Evolutionary conservation across 768 basidiomycete species (phyloP).

Genomic region (Auricularia sp.): DNA sequence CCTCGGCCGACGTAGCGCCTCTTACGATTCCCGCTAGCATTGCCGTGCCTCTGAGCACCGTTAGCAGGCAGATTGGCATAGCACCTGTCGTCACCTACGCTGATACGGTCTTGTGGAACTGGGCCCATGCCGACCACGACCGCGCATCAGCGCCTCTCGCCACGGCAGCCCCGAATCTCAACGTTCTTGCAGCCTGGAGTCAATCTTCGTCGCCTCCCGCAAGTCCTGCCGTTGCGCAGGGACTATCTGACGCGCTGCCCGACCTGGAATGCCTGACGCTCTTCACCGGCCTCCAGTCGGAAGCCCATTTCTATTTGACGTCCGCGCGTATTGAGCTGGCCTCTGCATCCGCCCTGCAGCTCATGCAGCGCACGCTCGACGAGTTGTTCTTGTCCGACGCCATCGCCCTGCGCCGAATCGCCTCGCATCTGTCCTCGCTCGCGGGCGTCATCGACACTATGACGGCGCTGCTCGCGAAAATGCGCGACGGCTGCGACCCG

Average conservation of each 20-base stretch:
- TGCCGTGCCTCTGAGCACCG: conserved; percentile 63
- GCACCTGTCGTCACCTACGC: conserved; percentile 88
- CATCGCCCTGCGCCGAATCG: conserved; percentile 54
- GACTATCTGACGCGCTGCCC: conserved; percentile 21
- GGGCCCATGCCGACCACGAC: conserved; percentile 55
- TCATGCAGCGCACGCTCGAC: conserved; percentile 81
- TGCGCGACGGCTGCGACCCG: conserved; percentile 66
- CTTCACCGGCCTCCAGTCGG: conserved; percentile 74
- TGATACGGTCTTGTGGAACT: conserved; percentile 88
- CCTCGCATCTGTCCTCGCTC: conserved; percentile 55
- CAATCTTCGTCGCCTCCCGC: neutral
- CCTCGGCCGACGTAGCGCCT: conserved; percentile 26
- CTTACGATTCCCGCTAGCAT: conserved; percentile 61
- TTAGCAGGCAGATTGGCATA: conserved; percentile 60
- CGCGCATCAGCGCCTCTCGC: conserved; percentile 29
- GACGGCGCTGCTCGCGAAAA: conserved; percentile 44
- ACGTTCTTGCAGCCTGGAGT: neutral
- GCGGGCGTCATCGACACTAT: conserved; percentile 57
- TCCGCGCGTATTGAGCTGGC: conserved; percentile 80
- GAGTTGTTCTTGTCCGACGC: conserved; percentile 76
- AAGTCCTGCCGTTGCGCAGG: neutral
- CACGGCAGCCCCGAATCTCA: neutral
- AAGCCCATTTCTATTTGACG: conserved; percentile 79
- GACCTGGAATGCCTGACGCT: conserved; percentile 59
- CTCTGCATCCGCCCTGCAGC: conserved; percentile 72